A percentile compares a stretch with the other conserved stretches of the same genome.
Evolutionary conservation across 2,329 filamentous ascomycete species (phyloP).

Genomic region (Emydomyces testavorans): DNA sequence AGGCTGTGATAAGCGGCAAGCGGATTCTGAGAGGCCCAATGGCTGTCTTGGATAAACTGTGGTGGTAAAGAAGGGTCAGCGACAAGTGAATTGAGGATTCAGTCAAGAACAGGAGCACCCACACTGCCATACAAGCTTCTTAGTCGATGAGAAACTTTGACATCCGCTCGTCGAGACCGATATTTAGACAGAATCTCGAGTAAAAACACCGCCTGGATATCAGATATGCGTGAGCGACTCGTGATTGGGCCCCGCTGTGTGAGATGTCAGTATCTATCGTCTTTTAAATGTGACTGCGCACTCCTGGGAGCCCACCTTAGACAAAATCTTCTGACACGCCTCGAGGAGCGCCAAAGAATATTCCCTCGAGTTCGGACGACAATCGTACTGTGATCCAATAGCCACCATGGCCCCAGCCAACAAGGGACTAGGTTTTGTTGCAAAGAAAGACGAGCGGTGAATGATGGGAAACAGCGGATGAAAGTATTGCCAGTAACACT

Average conservation of each 20-base stretch:
- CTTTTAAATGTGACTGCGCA: no score
- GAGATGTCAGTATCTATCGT: background rate
- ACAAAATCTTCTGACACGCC: constrained; percentile 25
- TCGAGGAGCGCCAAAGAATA: constrained; percentile 27
- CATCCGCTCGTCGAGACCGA: constrained; percentile 24
- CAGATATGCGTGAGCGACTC: constrained; percentile 25
- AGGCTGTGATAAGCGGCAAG: constrained; percentile 24
- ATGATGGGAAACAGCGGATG: constrained; percentile 29
- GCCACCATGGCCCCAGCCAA: constrained; percentile 27
- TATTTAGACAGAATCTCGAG: constrained; percentile 28
- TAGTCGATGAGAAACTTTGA: constrained; percentile 27
- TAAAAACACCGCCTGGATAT: constrained; percentile 29
- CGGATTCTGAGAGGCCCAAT: constrained; percentile 23
- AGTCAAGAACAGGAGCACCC: constrained; percentile 12
- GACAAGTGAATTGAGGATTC: background rate
- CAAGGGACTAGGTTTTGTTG: constrained; percentile 25
- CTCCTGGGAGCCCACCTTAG: constrained; percentile 18
- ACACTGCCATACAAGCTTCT: constrained; percentile 27
- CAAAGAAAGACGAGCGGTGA: constrained; percentile 25
- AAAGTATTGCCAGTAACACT: constrained; percentile 29
- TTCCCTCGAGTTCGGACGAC: constrained; percentile 24
- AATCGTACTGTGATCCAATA: constrained; percentile 29
- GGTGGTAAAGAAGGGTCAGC: constrained; percentile 10
- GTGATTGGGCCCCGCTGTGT: constrained; percentile 23
- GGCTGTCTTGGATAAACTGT: constrained; percentile 22